Conservation (phyloP, 164 flowering plant species). For the Buxus sempervirens region DNA sequence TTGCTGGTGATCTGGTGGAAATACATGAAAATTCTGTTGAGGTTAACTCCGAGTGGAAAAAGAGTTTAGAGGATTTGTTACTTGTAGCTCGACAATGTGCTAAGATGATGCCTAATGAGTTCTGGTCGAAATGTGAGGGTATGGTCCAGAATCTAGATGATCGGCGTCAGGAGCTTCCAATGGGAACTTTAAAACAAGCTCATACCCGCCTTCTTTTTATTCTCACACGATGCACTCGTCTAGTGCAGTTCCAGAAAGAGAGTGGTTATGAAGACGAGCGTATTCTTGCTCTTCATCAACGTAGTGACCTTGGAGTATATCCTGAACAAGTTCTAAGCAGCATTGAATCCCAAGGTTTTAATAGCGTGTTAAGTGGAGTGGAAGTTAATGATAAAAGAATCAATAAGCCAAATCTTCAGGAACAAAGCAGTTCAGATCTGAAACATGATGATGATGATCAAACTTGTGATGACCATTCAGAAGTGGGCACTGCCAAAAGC, state of each 20-base stretch:
- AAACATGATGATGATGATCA: slow-evolving; percentile 34
- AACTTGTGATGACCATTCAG: slow-evolving; percentile 35
- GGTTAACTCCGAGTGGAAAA: slow-evolving; percentile 64
- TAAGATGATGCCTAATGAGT: slow-evolving; percentile 75
- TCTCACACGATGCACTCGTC: slow-evolving; percentile 88
- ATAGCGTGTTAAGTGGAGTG: slow-evolving; percentile 30
- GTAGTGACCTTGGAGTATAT: slow-evolving; percentile 94
- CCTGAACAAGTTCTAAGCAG: slow-evolving; percentile 46
- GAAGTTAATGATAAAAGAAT: slow-evolving; percentile 32
- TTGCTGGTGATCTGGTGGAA: slow-evolving; percentile 85
- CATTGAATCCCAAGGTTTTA: slow-evolving; percentile 20
- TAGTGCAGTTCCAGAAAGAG: slow-evolving; percentile 93
- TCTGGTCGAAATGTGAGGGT: slow-evolving; percentile 87
- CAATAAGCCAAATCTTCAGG: slow-evolving; percentile 36
- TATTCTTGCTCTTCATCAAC: slow-evolving; percentile 71
- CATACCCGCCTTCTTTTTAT: slow-evolving; percentile 88
- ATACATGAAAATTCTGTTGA: slow-evolving; percentile 60
- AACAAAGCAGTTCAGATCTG: slow-evolving; percentile 20
- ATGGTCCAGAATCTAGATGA: slow-evolving; percentile 94
- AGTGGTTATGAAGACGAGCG: slow-evolving; percentile 75
- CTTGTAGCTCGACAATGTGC: slow-evolving; percentile 74
- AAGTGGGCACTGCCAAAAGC: slow-evolving; percentile 65
- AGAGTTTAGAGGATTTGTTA: slow-evolving; percentile 77
- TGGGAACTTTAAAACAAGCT: slow-evolving; percentile 78
- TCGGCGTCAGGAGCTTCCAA: slow-evolving; percentile 82